Base-by-base conservation (phyloP, 768 basidiomycete genomes). In the Astraeus odoratus region DNA sequence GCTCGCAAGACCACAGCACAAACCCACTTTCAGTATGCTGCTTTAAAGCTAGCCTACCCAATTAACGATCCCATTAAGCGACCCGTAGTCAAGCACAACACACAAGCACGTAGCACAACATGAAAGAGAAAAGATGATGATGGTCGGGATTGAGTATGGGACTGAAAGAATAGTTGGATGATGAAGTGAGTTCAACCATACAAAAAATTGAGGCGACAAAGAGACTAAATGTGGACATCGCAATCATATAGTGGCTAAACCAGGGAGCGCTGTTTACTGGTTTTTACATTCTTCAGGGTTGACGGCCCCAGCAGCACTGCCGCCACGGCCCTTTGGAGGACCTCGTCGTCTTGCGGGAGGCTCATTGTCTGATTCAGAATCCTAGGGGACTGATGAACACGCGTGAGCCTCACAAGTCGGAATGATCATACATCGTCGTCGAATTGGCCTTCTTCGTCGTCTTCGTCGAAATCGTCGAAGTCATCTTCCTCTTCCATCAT, bases 251-350 rank as follows among this genome's bases (percentile, higher is more conserved):
- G 60, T 60, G 57, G 52, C 46, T 39, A 47, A 20, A 39, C 15
- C 46, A 53, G 49, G 31, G 35, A 39, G 34, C 40, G 26, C 23
- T 47, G 40, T 56, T 67, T 68, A 93, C 82, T 93, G 90, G 63
- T 92, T 86, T 72, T 91, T 90, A 76, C 91, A 94, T 64, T 94
- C 91, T 60, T 90, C 83, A 1, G 87, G 80, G 53, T 76, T 76
- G 27, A 63, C 57, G n/a, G 63, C 65, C 37, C 65, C 73, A 7
- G 63, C 67, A 25, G 58, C 52, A 7, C 67, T 64, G 16, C 67
- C 73, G 31, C 67, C 70, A 46, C 77, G 74, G 40, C 75, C 74
- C 64, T 80, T 83, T 53, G 78, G 72, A 50, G 75, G 74, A 19
- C 64, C 76, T 44, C 79, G 77, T 46, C 78, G 73, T 55, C 76